Conservation (phyloP, 2,329 filamentous ascomycete genomes). For the Xylaria hypoxylon region DNA sequence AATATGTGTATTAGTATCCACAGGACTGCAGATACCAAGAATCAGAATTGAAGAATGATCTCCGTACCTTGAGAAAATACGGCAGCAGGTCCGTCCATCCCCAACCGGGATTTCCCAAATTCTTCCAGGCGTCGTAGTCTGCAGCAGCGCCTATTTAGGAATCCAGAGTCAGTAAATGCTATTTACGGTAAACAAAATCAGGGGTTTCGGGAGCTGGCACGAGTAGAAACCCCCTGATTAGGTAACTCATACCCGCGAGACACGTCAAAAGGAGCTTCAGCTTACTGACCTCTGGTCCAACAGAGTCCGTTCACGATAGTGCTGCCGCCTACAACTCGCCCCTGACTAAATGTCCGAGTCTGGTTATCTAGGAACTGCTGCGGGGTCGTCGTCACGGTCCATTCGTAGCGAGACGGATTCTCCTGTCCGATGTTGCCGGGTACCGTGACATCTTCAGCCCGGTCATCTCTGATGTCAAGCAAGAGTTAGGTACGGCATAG, state of each 20-base stretch:
- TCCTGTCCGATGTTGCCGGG: slow-evolving; percentile 45
- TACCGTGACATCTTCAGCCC: slow-evolving; percentile 44
- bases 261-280: neutral
- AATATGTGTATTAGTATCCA: slow-evolving; percentile 5
- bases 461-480: slow-evolving; percentile 42
- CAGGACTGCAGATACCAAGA: neutral
- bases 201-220: neutral
- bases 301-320: slow-evolving; percentile 57
- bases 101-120: slow-evolving; percentile 57
- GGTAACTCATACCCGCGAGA: neutral
- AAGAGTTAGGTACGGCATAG: slow-evolving; percentile 27
- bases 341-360: slow-evolving; percentile 52
- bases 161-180: neutral
- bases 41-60: neutral
- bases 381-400: slow-evolving; percentile 48
- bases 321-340: slow-evolving; percentile 56
- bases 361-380: slow-evolving; percentile 53
- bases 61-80: slow-evolving; percentile 61
- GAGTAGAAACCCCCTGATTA: neutral
- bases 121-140: slow-evolving; percentile 59
- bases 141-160: slow-evolving; percentile 46
- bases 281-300: slow-evolving; percentile 51
- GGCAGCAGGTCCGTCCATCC: slow-evolving; percentile 58
- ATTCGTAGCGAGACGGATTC: slow-evolving; percentile 46
- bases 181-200: neutral